phyloP scores from a whole-genome alignment of 176 grass and related monocot genomes.

The Lolium multiflorum region DNA sequence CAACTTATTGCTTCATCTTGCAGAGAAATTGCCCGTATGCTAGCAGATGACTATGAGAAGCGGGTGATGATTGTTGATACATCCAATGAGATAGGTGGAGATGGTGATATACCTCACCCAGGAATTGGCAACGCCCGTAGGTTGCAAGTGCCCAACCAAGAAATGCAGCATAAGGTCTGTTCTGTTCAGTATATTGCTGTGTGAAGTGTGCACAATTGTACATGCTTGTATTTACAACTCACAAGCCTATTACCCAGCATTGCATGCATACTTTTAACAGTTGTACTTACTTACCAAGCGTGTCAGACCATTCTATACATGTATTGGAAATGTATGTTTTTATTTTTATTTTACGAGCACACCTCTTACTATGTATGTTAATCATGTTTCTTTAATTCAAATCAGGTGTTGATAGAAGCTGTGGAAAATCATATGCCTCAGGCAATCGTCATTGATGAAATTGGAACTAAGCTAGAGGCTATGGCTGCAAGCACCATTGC shows the following conservation, averaged over 20 bases:
- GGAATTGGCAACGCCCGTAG: slow-evolving; percentile 83
- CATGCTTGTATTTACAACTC: not conserved
- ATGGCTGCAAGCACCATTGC: slow-evolving; percentile 94
- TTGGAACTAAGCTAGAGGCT: slow-evolving; percentile 90
- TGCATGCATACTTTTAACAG: not conserved
- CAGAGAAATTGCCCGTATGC: slow-evolving; percentile 91
- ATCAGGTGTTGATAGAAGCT: slow-evolving; percentile 92
- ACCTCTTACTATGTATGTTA: not conserved
- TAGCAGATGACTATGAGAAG: slow-evolving; percentile 88
- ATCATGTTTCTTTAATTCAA: slow-evolving; percentile 6
- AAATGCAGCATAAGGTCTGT: slow-evolving; percentile 89
- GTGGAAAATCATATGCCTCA: slow-evolving; percentile 98
- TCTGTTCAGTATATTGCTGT: not conserved
- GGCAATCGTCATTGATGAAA: slow-evolving; percentile 96
- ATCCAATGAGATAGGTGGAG: slow-evolving; percentile 95
- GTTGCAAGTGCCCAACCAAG: slow-evolving; percentile 86
- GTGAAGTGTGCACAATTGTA: not conserved
- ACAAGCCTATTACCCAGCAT: not conserved
- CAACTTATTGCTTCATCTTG: not conserved
- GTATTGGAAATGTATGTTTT: too few species aligned
- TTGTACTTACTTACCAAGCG: not conserved
- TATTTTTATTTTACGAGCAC: too few species aligned
- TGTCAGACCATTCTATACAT: not conserved
- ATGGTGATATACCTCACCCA: slow-evolving; percentile 91
- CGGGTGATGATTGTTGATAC: slow-evolving; percentile 93